Percentiles rank a stretch among this genome's conserved stretches.
phyloP scores from a whole-genome alignment of 192 early-diverging fungal genomes.

The Backusella luteola region DNA sequence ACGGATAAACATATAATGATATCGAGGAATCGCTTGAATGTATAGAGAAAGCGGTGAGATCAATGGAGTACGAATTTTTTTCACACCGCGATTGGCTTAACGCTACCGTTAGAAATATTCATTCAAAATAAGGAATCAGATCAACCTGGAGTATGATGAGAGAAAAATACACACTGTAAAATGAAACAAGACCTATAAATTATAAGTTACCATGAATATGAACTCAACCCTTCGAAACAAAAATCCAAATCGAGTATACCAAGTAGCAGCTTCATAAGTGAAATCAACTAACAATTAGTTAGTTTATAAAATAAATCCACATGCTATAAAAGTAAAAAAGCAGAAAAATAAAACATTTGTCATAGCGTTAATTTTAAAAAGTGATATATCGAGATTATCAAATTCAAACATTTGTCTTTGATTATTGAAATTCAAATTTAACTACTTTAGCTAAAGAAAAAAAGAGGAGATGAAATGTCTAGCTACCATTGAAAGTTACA shows the following conservation, averaged over 20 bases:
- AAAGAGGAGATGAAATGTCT: background rate
- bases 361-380: background rate
- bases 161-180: background rate
- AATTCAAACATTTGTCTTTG: background rate
- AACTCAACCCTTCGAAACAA: conserved; percentile 2
- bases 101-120: background rate
- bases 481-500: background rate
- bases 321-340: background rate
- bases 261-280: background rate
- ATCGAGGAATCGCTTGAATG: background rate
- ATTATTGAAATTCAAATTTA: background rate
- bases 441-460: background rate
- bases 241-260: background rate
- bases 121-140: background rate
- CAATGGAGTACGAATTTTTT: background rate
- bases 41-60: background rate
- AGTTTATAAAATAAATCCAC: background rate
- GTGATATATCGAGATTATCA: background rate
- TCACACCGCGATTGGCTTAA: background rate
- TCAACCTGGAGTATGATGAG: background rate
- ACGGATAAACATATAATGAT: background rate
- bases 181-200: background rate
- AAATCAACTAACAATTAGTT: background rate
- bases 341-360: background rate
- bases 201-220: background rate